These are phyloP conservation scores for Tricholoma bakamatsutake DNA, from an alignment of 768 basidiomycete species.

Conservation along the genomic window DNA sequence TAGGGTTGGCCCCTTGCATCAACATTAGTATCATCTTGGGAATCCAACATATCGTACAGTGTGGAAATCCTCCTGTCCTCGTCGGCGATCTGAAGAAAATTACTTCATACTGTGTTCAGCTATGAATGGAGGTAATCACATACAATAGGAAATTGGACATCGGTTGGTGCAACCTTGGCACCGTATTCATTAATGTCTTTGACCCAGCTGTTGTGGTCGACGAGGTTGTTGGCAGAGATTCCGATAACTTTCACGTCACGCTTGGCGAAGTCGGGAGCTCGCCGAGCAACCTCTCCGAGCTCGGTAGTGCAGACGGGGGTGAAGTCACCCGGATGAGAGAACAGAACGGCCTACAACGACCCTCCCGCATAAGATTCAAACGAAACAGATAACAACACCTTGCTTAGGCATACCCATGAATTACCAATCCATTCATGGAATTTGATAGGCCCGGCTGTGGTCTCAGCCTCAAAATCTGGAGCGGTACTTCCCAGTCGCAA, in stretches of 20 bases:
- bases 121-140: conserved; percentile 19
- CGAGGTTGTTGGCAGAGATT: conserved; percentile 85
- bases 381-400: background rate
- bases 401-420: conserved; percentile 63
- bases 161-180: conserved; percentile 60
- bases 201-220: conserved; percentile 85
- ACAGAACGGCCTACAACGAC: conserved; percentile 66
- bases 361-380: conserved; percentile 3
- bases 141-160: conserved; percentile 90
- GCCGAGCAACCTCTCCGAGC: conserved; percentile 91
- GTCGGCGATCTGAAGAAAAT: conserved; percentile 74
- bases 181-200: conserved; percentile 81
- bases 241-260: conserved; percentile 93
- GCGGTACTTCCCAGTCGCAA: conserved; percentile 85
- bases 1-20: conserved; percentile 88
- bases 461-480: conserved; percentile 89
- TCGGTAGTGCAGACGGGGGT: conserved; percentile 97
- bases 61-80: conserved; percentile 78
- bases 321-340: conserved; percentile 93
- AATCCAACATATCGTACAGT: conserved; percentile 94
- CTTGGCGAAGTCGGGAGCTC: conserved; percentile 75
- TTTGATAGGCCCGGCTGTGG: conserved; percentile 80
- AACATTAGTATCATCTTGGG: conserved; percentile 88
- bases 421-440: conserved; percentile 92
- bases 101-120: background rate